Conservation (phyloP, 2,329 filamentous ascomycete genomes). For the Fusarium secorum region DNA sequence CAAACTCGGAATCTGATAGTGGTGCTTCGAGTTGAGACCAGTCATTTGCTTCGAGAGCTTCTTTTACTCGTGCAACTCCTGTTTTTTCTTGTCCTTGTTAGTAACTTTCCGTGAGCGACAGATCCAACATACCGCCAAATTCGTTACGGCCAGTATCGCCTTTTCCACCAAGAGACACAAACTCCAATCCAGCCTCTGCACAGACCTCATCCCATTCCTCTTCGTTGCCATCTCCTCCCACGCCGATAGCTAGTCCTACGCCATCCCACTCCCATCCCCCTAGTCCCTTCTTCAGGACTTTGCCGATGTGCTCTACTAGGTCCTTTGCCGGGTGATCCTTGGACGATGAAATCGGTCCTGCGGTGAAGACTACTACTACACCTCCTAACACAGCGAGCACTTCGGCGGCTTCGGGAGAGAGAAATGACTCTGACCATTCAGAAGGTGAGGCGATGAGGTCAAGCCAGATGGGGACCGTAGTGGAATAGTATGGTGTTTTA, state of each 20-base stretch:
- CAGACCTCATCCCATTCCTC: constrained; percentile 70
- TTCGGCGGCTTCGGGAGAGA: constrained; percentile 67
- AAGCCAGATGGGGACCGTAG: constrained; percentile 71
- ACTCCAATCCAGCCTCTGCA: constrained; percentile 66
- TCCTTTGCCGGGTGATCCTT: constrained; percentile 43
- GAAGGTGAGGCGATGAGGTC: constrained; percentile 62
- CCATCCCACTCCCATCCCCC: constrained; percentile 72
- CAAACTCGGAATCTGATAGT: constrained; percentile 42
- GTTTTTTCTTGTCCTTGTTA: constrained; percentile 58
- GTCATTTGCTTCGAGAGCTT: constrained; percentile 72
- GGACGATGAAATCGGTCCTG: constrained; percentile 25
- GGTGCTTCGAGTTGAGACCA: constrained; percentile 56
- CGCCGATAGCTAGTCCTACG: constrained; percentile 65
- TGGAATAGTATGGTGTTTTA: constrained; percentile 67
- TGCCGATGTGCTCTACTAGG: constrained; percentile 61
- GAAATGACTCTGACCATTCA: constrained; percentile 67
- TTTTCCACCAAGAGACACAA: constrained; percentile 60
- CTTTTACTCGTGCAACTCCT: constrained; percentile 65
- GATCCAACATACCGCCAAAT: constrained; percentile 60
- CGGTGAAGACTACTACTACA: constrained; percentile 56
- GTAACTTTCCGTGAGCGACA: not conserved
- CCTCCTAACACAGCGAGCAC: constrained; percentile 68
- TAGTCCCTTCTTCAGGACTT: constrained; percentile 63
- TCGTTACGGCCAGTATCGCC: constrained; percentile 58
- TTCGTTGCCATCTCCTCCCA: constrained; percentile 56